Conservation (phyloP, 257 asterid species). For the Cruciata laevipes region DNA sequence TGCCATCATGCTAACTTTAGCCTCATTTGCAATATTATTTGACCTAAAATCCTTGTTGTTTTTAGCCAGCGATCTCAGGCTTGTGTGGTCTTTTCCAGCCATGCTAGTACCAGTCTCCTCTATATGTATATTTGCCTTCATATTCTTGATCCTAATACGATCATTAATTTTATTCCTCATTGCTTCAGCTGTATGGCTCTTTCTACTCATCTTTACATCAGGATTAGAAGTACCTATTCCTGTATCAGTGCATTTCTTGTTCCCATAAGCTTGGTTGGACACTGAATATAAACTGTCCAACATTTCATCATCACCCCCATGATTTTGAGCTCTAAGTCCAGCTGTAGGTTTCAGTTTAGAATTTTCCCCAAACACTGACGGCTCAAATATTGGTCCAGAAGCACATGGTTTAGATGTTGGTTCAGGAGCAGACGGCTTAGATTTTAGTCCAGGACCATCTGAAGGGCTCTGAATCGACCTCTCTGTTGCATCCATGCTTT, state of each 20-base stretch:
- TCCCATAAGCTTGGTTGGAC: slow-evolving; percentile 18
- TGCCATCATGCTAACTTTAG: background rate
- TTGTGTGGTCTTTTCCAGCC: background rate
- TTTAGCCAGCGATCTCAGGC: background rate
- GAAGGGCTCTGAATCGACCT: slow-evolving; percentile 17
- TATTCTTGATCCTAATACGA: background rate
- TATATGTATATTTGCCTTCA: background rate
- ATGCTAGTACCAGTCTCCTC: background rate
- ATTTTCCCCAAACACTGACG: background rate
- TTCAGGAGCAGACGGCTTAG: slow-evolving; percentile 1
- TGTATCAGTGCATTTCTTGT: background rate
- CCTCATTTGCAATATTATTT: background rate
- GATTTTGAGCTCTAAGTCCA: background rate
- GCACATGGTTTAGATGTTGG: background rate
- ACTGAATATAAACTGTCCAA: slow-evolving; percentile 23
- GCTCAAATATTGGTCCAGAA: slow-evolving; percentile 15
- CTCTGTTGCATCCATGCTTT: slow-evolving; percentile 7
- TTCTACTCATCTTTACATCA: background rate
- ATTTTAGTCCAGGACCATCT: slow-evolving; percentile 16
- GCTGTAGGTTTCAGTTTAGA: slow-evolving; percentile 1
- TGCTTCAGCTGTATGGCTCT: background rate
- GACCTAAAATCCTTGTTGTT: background rate
- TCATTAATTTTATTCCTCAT: background rate
- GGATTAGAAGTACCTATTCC: slow-evolving; percentile 5
- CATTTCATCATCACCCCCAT: slow-evolving; percentile 11